Conservation (phyloP, 2,329 filamentous ascomycete genomes). For the Xylaria multiplex region DNA sequence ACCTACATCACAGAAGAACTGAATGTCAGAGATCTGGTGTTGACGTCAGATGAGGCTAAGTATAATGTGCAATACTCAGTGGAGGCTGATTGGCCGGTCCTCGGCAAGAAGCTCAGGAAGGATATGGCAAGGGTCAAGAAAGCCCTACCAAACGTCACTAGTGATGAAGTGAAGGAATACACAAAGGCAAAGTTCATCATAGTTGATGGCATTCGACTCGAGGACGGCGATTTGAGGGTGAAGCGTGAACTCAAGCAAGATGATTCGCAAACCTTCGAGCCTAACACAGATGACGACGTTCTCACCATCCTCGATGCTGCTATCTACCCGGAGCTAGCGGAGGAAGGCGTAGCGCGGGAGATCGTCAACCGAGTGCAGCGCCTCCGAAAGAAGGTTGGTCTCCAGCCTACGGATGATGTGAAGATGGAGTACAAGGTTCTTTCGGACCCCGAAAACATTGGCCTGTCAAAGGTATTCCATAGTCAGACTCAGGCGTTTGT, state of each 20-base stretch:
- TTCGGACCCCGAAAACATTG: constrained; percentile 79
- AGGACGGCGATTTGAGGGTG: constrained; percentile 84
- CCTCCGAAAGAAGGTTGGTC: constrained; percentile 90
- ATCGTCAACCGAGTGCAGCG: constrained; percentile 93
- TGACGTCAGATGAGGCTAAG: constrained; percentile 86
- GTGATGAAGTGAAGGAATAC: constrained; percentile 83
- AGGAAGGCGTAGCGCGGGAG: constrained; percentile 90
- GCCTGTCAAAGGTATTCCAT: constrained; percentile 75
- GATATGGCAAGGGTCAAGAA: constrained; percentile 92
- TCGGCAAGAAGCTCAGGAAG: constrained; percentile 98
- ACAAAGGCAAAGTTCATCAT: constrained; percentile 76
- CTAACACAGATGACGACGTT: constrained; percentile 88
- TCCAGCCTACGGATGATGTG: constrained; percentile 92
- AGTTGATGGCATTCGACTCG: constrained; percentile 86
- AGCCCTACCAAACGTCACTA: constrained; percentile 80
- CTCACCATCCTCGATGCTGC: constrained; percentile 89
- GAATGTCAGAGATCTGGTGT: constrained; percentile 85
- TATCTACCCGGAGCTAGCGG: constrained; percentile 83
- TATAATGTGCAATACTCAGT: constrained; percentile 95
- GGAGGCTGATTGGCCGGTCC: constrained; percentile 88
- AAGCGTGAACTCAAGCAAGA: constrained; percentile 81
- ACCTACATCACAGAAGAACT: constrained; percentile 92
- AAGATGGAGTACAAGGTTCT: constrained; percentile 92
- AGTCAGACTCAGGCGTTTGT: constrained; percentile 75
- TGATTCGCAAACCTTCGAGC: constrained; percentile 79